Base-by-base conservation (phyloP, 2,329 filamentous ascomycete genomes). In the Chlorencoelia australis region DNA sequence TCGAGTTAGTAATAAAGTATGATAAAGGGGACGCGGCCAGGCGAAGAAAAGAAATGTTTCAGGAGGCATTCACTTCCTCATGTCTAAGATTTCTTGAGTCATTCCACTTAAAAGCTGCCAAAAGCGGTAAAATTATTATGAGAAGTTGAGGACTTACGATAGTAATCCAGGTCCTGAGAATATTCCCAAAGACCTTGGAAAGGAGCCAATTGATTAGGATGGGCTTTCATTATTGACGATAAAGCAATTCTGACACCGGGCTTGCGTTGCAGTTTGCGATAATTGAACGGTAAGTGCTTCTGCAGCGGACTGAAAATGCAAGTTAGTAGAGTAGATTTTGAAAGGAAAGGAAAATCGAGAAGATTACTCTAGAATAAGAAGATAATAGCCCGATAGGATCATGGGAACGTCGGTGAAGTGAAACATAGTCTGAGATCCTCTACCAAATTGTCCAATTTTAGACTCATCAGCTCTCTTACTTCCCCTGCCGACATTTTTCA, bases 371-470 rank as follows among this genome's bases (percentile, higher is more conserved):
- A 60, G 46, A 14, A 60, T 56, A 6, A 60, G 35, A n/a, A 55
- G 45, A 19, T 32, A 56, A 9, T 48, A 42, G 4, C 55, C 55
- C 1, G 55, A 55, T 11, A 60, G 35, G 9, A 60, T 47, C 45
- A 55, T 55, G 4, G 58, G 57, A 24, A 52, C 49, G 29, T 57
- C 54, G 10, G 56, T 59, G 42, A 51, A 59, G 33, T 60, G 58
- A 41, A 53, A 60, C 56, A 59, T 59, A 3, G 54, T 59, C 32
- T 59, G 50, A 5, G 54, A 54, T 2, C 58, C 57, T 19, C 55
- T 41, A 4, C 58, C 57, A 38, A 59, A 60, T 40, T 55, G 54
- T 7, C 58, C 57, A 14, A 59, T 59, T 4, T 48, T 48, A 2
- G 41, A 42, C 11, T 33, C 34, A 19, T 58, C 43, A 4, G 50